Conservation (phyloP, 202 grass and related monocot species). For the Tripidium arundinaceum region DNA sequence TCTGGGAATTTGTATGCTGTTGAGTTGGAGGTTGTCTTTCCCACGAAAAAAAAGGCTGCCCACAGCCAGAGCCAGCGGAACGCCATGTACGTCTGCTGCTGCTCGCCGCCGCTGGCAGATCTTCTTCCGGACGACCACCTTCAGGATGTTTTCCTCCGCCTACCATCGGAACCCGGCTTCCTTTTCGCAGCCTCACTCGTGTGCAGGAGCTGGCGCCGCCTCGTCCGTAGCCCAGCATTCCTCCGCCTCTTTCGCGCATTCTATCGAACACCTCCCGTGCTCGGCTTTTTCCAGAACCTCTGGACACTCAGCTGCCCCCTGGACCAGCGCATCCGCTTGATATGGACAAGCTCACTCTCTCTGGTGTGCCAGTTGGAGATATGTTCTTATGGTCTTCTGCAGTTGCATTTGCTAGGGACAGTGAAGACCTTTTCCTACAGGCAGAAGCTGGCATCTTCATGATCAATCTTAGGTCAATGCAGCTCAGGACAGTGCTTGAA, state of each 20-base stretch:
- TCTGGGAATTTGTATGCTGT: too few relatives aligned
- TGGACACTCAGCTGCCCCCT: too few relatives aligned
- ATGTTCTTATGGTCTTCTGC: background rate
- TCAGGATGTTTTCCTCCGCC: background rate
- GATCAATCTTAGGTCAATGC: background rate
- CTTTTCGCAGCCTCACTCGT: slow-evolving; percentile 1
- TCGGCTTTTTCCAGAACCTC: slow-evolving; percentile 4
- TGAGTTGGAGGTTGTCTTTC: too few relatives aligned
- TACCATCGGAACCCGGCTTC: background rate
- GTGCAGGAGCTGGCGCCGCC: slow-evolving; percentile 3
- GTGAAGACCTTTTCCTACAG: background rate
- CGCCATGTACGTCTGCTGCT: background rate
- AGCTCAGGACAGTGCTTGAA: background rate
- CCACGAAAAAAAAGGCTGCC: too few relatives aligned
- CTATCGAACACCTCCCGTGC: slow-evolving; percentile 1
- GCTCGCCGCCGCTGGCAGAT: background rate
- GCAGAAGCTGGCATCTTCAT: background rate
- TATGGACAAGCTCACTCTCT: background rate
- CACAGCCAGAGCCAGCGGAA: background rate
- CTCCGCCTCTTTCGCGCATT: background rate
- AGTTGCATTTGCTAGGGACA: background rate
- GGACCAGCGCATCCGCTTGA: background rate
- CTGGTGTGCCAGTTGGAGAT: background rate
- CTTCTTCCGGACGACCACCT: background rate
- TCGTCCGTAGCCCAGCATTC: background rate